These are phyloP conservation scores for Talaromyces atroroseus DNA, from an alignment of 2,329 filamentous ascomycete species.

Conservation along the genomic window DNA sequence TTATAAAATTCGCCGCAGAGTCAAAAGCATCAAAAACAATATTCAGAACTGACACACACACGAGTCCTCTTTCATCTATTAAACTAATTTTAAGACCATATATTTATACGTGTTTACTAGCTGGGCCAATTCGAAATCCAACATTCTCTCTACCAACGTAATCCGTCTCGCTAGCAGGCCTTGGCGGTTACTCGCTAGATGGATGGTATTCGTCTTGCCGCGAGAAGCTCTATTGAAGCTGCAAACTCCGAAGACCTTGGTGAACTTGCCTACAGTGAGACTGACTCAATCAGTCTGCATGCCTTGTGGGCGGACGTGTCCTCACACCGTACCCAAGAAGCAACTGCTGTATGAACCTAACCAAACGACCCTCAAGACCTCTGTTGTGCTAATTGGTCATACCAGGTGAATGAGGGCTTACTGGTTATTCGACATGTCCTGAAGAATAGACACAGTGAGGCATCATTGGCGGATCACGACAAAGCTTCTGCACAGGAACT, in stretches of 20 bases:
- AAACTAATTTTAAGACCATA: background rate
- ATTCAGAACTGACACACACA: too few relatives aligned
- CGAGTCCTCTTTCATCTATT: background rate
- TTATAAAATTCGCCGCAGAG: background rate
- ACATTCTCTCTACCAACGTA: background rate
- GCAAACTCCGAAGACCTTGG: background rate
- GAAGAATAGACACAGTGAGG: constrained; percentile 14
- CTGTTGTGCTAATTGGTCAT: background rate
- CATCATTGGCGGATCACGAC: constrained; percentile 19
- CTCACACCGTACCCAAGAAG: constrained; percentile 15
- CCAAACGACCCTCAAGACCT: background rate
- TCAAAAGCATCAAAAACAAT: background rate
- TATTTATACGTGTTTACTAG: background rate
- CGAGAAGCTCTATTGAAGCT: constrained; percentile 20
- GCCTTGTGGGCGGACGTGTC: constrained; percentile 29
- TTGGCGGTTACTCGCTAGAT: background rate
- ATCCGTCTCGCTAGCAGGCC: background rate
- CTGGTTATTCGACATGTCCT: constrained; percentile 24
- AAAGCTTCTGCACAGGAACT: constrained; percentile 22
- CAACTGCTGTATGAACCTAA: background rate
- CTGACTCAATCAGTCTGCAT: constrained; percentile 16
- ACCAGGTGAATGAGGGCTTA: constrained; percentile 29
- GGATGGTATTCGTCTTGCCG: constrained; percentile 23
- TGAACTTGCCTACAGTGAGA: background rate
- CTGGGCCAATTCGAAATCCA: background rate